phyloP scores from a whole-genome alignment of 345 rosid species.

The Citrus sinensis region DNA sequence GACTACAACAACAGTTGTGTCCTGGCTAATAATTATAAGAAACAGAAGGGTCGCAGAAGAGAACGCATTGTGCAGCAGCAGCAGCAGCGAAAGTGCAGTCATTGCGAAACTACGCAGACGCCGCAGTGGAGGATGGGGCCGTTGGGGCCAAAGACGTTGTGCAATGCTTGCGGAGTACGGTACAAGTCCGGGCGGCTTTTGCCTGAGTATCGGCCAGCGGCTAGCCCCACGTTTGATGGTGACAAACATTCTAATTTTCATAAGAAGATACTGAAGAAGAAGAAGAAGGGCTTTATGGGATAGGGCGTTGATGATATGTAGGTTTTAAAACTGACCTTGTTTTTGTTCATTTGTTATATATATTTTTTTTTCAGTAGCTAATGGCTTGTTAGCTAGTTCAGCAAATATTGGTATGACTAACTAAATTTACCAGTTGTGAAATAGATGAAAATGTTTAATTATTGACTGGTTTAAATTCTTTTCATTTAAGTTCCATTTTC shows the following conservation, averaged over 20 bases:
- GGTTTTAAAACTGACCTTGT: not conserved
- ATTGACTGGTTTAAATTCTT: too few relatives aligned
- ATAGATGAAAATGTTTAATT: too few relatives aligned
- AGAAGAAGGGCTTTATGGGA: not conserved
- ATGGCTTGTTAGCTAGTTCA: too few relatives aligned
- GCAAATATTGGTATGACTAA: too few relatives aligned
- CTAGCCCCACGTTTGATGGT: constrained; percentile 42
- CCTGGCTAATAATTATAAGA: too few relatives aligned
- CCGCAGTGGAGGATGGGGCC: constrained; percentile 52
- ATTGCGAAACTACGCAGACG: constrained; percentile 28
- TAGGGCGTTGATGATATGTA: not conserved
- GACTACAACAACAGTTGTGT: too few relatives aligned
- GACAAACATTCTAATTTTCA: constrained; percentile 41
- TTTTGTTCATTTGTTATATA: too few relatives aligned
- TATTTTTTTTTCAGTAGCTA: too few relatives aligned
- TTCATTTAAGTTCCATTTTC: too few relatives aligned
- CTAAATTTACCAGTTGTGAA: too few relatives aligned
- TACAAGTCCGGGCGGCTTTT: constrained; percentile 41
- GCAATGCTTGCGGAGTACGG: constrained; percentile 48
- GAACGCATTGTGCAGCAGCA: too few relatives aligned
- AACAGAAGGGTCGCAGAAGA: too few relatives aligned
- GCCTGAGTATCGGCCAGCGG: constrained; percentile 49
- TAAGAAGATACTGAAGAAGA: constrained; percentile 12
- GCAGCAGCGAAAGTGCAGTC: constrained; percentile 26
- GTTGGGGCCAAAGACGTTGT: constrained; percentile 40